Percentiles rank a stretch among this genome's conserved stretches.
phyloP scores from a whole-genome alignment of 352 stramenopile genomes.

The Saprolegnia parasitica region DNA sequence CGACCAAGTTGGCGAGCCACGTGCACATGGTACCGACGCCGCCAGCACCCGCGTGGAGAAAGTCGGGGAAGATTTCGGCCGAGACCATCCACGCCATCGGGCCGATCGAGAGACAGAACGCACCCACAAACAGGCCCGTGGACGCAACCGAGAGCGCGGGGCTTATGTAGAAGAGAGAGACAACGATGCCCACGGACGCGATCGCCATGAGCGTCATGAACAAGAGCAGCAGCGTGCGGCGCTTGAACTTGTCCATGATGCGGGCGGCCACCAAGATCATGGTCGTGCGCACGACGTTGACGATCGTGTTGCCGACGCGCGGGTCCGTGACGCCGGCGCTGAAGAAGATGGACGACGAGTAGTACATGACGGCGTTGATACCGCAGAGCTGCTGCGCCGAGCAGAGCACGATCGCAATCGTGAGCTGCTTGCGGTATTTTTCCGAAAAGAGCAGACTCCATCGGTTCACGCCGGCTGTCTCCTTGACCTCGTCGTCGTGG shows the following conservation, averaged over 20 bases:
- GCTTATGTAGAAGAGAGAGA: constrained; percentile 16
- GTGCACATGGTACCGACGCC: constrained; percentile 49
- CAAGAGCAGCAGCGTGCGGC: constrained; percentile 48
- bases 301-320: constrained; percentile 40
- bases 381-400: constrained; percentile 50
- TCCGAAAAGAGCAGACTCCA: constrained; percentile 35
- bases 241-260: constrained; percentile 43
- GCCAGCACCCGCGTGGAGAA: constrained; percentile 41
- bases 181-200: constrained; percentile 52
- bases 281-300: constrained; percentile 46
- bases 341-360: constrained; percentile 44
- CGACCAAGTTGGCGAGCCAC: constrained; percentile 51
- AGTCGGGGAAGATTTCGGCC: constrained; percentile 54
- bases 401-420: constrained; percentile 41
- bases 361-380: constrained; percentile 55
- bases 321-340: constrained; percentile 39
- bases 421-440: constrained; percentile 40
- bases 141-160: constrained; percentile 18
- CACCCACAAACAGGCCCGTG: constrained; percentile 27
- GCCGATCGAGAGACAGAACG: constrained; percentile 43
- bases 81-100: constrained; percentile 50
- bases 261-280: constrained; percentile 36
- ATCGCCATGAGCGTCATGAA: constrained; percentile 51
- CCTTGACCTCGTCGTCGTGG: constrained; percentile 15
- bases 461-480: not conserved